Evolutionary conservation across 1,284 basidiomycete genomes (phyloP).

Genomic region (Ustilago nuda): DNA sequence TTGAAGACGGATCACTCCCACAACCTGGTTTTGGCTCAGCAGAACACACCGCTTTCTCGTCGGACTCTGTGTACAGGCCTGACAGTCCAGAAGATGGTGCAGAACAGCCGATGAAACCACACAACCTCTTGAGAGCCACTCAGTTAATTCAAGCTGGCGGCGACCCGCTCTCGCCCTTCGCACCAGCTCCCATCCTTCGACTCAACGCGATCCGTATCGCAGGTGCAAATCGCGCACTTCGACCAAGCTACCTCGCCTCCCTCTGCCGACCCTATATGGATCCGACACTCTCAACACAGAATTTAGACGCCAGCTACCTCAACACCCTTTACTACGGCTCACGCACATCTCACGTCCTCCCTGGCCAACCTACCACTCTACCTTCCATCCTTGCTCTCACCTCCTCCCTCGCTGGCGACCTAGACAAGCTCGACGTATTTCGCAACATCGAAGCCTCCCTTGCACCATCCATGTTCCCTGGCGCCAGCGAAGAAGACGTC

Average conservation of each 20-base stretch:
- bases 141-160: constrained; percentile 39
- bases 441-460: constrained; percentile 78
- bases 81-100: not conserved
- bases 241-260: constrained; percentile 81
- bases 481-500: constrained; percentile 79
- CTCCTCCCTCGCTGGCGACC: constrained; percentile 78
- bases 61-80: not conserved
- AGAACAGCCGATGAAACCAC: constrained; percentile 21
- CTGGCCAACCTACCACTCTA: constrained; percentile 55
- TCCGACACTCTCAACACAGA: constrained; percentile 37
- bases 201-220: constrained; percentile 83
- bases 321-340: constrained; percentile 66
- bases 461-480: constrained; percentile 75
- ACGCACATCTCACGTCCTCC: constrained; percentile 58
- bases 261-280: constrained; percentile 79
- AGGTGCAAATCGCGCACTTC: constrained; percentile 78
- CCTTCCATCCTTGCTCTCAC: constrained; percentile 74
- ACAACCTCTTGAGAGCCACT: constrained; percentile 58
- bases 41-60: constrained; percentile 1
- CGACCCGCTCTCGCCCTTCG: constrained; percentile 18
- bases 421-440: constrained; percentile 82
- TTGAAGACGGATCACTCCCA: constrained; percentile 30
- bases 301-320: constrained; percentile 35
- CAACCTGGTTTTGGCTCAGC: constrained; percentile 15
- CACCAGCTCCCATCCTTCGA: constrained; percentile 53